These are phyloP conservation scores for Ophiostoma tasmaniense DNA, from an alignment of 2,329 filamentous ascomycete genomes.

Conservation along the genomic window DNA sequence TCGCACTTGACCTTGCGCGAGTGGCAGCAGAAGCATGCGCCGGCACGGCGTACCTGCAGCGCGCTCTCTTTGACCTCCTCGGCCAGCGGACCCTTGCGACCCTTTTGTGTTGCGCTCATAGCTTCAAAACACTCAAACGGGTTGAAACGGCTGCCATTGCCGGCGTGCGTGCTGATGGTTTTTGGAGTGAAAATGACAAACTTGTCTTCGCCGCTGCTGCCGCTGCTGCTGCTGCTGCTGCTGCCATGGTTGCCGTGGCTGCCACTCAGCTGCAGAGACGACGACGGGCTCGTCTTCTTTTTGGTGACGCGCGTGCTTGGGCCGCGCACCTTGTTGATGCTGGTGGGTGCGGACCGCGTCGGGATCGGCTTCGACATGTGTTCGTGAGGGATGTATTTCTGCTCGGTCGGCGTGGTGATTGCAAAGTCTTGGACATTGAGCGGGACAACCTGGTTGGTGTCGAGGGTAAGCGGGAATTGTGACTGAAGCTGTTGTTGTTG, in stretches of 20 bases:
- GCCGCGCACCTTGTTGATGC: constrained; percentile 36
- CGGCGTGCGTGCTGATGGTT: constrained; percentile 43
- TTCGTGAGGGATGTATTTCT: not conserved
- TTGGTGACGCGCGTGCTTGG: constrained; percentile 36
- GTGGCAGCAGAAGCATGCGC: constrained; percentile 53
- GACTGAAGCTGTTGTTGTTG: constrained; percentile 3
- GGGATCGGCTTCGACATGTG: constrained; percentile 10
- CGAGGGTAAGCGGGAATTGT: not conserved
- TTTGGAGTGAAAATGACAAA: constrained; percentile 49
- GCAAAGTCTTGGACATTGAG: not conserved
- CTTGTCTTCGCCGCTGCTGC: constrained; percentile 31
- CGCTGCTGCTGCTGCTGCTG: constrained; percentile 18
- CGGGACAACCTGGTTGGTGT: not conserved
- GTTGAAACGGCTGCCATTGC: constrained; percentile 34
- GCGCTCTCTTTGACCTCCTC: constrained; percentile 47
- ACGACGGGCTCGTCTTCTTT: constrained; percentile 28
- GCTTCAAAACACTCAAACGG: constrained; percentile 48
- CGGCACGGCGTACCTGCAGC: constrained; percentile 43
- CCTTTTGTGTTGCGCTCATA: constrained; percentile 44
- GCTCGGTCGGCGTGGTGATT: not conserved
- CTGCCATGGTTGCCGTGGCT: constrained; percentile 17
- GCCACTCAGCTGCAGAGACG: constrained; percentile 13
- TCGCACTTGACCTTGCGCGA: constrained; percentile 52
- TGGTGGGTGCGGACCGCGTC: constrained; percentile 18
- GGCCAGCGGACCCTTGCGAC: constrained; percentile 48